Evolutionary conservation across 306 rosid genomes (phyloP).

Genomic region (Lathyrus aphaca): DNA sequence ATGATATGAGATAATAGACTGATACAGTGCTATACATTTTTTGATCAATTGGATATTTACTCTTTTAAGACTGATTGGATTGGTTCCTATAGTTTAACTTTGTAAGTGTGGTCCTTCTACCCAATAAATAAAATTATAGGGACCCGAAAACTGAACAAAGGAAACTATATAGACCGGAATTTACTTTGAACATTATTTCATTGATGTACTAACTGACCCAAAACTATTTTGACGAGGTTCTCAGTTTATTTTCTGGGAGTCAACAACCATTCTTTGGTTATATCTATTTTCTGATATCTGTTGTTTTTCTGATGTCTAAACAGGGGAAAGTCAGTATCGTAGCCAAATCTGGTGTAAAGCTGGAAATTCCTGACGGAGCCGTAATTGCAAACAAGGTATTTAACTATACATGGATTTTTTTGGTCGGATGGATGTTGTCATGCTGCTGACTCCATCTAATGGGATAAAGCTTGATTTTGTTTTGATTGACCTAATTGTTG

Average conservation of each 20-base stretch:
- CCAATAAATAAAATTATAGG: background rate
- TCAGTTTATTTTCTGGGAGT: background rate
- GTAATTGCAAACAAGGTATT: constrained; percentile 70
- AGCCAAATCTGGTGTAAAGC: constrained; percentile 64
- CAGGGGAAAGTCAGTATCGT: constrained; percentile 76
- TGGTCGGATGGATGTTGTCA: background rate
- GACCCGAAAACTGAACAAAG: background rate
- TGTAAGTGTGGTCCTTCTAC: background rate
- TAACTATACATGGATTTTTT: constrained; percentile 10
- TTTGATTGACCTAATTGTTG: constrained; percentile 17
- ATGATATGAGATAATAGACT: background rate
- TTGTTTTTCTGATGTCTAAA: constrained; percentile 31
- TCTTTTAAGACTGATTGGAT: background rate
- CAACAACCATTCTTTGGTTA: background rate
- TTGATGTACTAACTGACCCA: constrained; percentile 15
- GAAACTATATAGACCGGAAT: background rate
- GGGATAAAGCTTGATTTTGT: background rate
- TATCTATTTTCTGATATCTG: constrained; percentile 12
- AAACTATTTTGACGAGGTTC: background rate
- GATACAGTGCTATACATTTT: background rate
- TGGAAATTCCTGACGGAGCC: constrained; percentile 75
- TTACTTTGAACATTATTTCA: background rate
- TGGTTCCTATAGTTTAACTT: background rate
- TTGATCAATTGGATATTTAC: background rate
- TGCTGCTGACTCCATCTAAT: background rate